Evolutionary conservation across 805 yeast species (phyloP).

Genomic region (Zygosaccharomyces gambellarensis): DNA sequence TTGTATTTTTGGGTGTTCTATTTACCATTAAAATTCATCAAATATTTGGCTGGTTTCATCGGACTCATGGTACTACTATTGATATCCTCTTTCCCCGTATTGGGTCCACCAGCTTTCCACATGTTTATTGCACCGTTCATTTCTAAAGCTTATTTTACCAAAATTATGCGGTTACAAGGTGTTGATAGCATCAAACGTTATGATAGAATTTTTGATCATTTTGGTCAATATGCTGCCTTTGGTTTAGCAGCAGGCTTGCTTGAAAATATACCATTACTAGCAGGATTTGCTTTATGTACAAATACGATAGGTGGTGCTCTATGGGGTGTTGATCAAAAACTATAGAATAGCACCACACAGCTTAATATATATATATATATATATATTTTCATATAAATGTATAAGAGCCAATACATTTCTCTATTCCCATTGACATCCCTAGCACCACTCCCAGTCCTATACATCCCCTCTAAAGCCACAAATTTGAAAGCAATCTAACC

Average conservation of each 20-base stretch:
- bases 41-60: slow-evolving; percentile 18
- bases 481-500: too few relatives aligned
- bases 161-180: slow-evolving; percentile 20
- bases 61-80: slow-evolving; percentile 14
- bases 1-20: slow-evolving; percentile 29
- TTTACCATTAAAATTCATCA: slow-evolving; percentile 25
- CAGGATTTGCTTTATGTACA: slow-evolving; percentile 25
- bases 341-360: background rate
- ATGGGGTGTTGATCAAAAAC: slow-evolving; percentile 19
- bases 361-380: background rate
- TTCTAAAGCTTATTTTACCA: slow-evolving; percentile 28
- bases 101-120: slow-evolving; percentile 30
- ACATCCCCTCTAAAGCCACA: too few relatives aligned
- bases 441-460: too few relatives aligned
- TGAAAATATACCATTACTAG: slow-evolving; percentile 28
- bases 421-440: too few relatives aligned
- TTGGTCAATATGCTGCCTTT: slow-evolving; percentile 30
- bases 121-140: slow-evolving; percentile 27
- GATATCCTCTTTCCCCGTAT: slow-evolving; percentile 28
- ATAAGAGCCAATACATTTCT: background rate
- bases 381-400: background rate
- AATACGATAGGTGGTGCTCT: slow-evolving; percentile 27
- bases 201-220: slow-evolving; percentile 21
- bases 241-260: slow-evolving; percentile 29
- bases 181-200: slow-evolving; percentile 19